Conservation (phyloP, 2,329 filamentous ascomycete genomes). For the Stagonosporopsis vannaccii region DNA sequence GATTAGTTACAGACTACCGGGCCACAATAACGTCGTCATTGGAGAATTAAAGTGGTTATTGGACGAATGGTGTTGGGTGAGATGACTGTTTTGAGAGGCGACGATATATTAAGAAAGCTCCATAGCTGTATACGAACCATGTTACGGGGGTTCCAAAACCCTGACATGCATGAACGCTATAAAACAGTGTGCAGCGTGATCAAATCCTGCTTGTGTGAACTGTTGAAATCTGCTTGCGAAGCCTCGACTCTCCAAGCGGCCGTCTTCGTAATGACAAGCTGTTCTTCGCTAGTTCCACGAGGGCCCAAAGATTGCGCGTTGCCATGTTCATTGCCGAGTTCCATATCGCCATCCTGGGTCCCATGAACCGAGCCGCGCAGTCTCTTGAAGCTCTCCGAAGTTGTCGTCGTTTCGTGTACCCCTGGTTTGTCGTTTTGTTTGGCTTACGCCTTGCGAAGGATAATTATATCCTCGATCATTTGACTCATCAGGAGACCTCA, state of each 20-base stretch:
- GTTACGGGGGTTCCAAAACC: too few species aligned
- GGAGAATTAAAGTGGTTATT: too few species aligned
- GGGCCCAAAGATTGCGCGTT: neutral
- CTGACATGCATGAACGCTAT: neutral
- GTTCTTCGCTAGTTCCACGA: neutral
- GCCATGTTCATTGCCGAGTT: neutral
- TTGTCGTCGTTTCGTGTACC: neutral
- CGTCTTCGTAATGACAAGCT: conserved; percentile 15
- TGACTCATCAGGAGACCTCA: conserved; percentile 12
- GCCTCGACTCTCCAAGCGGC: conserved; percentile 13
- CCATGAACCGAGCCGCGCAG: too few species aligned
- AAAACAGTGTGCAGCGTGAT: conserved; percentile 7
- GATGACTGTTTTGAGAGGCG: too few species aligned
- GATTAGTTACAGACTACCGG: too few species aligned
- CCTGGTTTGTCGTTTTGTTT: conserved; percentile 5
- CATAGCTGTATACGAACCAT: too few species aligned
- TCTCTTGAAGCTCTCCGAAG: neutral
- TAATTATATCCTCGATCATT: conserved; percentile 9
- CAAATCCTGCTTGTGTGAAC: neutral
- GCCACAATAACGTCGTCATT: too few species aligned
- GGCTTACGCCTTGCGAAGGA: conserved; percentile 8
- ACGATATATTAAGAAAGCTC: too few species aligned
- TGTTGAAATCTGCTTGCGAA: conserved; percentile 10
- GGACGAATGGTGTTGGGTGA: too few species aligned
- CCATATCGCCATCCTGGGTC: neutral